phyloP scores from a whole-genome alignment of 345 rosid species.

The Citrus mangshanensis region DNA sequence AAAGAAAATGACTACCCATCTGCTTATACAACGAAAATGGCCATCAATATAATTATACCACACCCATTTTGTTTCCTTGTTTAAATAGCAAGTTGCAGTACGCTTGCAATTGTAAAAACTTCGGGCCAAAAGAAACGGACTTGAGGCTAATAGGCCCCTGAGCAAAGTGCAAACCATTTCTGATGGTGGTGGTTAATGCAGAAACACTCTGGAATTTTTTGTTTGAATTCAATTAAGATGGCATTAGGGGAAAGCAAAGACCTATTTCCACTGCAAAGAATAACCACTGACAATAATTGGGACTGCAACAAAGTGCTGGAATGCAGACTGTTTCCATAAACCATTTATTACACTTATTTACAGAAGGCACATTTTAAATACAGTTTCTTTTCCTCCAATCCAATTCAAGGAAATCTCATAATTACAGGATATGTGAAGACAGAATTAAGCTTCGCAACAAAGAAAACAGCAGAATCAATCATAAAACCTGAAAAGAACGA shows the following conservation, averaged over 20 bases:
- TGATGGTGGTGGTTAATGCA: neutral
- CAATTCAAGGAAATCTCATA: neutral
- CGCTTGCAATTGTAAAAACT: too few species aligned
- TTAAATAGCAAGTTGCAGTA: too few species aligned
- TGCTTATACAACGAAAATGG: too few species aligned
- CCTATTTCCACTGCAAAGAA: neutral
- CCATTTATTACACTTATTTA: neutral
- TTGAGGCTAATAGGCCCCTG: too few species aligned
- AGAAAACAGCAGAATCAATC: neutral
- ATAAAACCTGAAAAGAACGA: neutral
- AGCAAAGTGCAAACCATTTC: neutral
- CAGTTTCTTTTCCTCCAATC: too few species aligned
- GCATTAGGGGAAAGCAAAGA: neutral
- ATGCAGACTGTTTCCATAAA: neutral
- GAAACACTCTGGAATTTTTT: neutral
- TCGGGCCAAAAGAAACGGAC: too few species aligned
- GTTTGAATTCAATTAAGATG: neutral
- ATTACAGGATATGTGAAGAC: neutral
- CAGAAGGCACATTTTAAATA: too few species aligned
- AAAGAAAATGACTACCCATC: too few species aligned
- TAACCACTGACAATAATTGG: neutral
- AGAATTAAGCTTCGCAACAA: neutral
- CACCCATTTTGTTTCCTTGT: too few species aligned
- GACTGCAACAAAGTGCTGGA: neutral
- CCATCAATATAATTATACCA: too few species aligned